Conservation (phyloP, 257 asterid species). For the Craterostigma plantagineum region DNA sequence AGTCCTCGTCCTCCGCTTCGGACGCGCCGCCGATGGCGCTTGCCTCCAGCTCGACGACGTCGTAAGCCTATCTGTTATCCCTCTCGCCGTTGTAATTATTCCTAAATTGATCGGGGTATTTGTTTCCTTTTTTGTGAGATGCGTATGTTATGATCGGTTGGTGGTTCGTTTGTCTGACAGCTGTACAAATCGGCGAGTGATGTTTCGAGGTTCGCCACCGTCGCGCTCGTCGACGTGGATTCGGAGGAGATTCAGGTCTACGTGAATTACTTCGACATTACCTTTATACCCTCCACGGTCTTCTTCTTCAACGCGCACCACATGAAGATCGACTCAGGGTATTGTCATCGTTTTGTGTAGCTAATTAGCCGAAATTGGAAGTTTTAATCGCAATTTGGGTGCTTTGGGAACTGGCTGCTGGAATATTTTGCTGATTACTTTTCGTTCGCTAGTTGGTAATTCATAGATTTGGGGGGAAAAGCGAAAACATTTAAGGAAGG, state of each 20-base stretch:
- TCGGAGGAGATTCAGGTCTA: constrained; percentile 72
- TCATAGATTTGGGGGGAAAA: no score
- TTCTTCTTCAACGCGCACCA: constrained; percentile 97
- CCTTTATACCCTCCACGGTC: constrained; percentile 57
- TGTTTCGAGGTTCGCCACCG: constrained; percentile 62
- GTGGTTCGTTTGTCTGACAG: constrained; percentile 18
- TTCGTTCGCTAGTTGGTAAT: no score
- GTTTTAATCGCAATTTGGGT: constrained; percentile 1
- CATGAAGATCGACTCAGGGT: constrained; percentile 98
- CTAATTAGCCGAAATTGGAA: background rate
- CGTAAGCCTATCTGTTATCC: constrained; percentile 14
- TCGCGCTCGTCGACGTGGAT: constrained; percentile 71
- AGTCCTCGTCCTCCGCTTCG: constrained; percentile 93
- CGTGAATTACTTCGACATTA: constrained; percentile 66
- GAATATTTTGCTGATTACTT: no score
- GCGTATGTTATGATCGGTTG: background rate
- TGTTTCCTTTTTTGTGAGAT: background rate
- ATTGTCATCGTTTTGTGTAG: constrained; percentile 2
- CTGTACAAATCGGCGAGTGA: constrained; percentile 68
- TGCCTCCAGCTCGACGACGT: constrained; percentile 84
- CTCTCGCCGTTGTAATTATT: background rate
- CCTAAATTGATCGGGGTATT: background rate
- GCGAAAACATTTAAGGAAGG: no score
- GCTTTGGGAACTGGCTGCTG: background rate
- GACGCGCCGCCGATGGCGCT: constrained; percentile 48